phyloP scores from a whole-genome alignment of 441 rosid species.

The Populus hybrid region DNA sequence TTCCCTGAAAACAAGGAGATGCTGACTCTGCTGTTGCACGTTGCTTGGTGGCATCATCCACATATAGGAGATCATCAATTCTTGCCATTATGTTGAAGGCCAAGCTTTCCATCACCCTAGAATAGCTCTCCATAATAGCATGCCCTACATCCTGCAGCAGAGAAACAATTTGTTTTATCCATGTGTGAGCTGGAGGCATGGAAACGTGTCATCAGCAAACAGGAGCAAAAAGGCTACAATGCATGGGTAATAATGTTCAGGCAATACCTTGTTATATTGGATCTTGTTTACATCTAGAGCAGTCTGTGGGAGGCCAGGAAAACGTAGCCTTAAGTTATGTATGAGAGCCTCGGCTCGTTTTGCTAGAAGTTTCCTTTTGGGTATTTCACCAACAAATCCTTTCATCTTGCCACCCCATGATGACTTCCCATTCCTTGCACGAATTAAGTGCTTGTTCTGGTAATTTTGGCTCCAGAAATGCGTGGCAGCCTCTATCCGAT shows the following conservation, averaged over 20 bases:
- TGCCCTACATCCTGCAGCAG: constrained; percentile 78
- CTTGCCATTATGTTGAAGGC: constrained; percentile 84
- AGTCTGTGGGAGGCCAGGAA: constrained; percentile 90
- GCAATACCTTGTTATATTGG: constrained; percentile 73
- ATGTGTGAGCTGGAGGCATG: background rate
- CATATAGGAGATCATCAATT: constrained; percentile 82
- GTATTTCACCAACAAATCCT: constrained; percentile 62
- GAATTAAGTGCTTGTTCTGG: constrained; percentile 35
- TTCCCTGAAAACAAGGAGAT: constrained; percentile 14
- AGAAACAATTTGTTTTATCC: background rate
- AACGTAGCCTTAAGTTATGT: constrained; percentile 66
- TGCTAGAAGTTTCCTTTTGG: constrained; percentile 53
- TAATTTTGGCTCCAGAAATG: constrained; percentile 75
- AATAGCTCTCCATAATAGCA: constrained; percentile 88
- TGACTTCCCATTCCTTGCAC: constrained; percentile 37
- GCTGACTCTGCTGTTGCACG: constrained; percentile 47
- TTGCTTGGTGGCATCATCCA: constrained; percentile 66
- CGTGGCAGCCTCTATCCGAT: constrained; percentile 79
- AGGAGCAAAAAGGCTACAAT: background rate
- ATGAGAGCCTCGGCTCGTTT: constrained; percentile 71
- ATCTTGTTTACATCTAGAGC: constrained; percentile 83
- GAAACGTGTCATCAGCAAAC: background rate
- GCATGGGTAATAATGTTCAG: background rate
- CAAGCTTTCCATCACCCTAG: constrained; percentile 86
- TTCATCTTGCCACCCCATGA: constrained; percentile 85